Base-by-base conservation (phyloP, 2,329 filamentous ascomycete genomes). In the Thelonectria discophora region DNA sequence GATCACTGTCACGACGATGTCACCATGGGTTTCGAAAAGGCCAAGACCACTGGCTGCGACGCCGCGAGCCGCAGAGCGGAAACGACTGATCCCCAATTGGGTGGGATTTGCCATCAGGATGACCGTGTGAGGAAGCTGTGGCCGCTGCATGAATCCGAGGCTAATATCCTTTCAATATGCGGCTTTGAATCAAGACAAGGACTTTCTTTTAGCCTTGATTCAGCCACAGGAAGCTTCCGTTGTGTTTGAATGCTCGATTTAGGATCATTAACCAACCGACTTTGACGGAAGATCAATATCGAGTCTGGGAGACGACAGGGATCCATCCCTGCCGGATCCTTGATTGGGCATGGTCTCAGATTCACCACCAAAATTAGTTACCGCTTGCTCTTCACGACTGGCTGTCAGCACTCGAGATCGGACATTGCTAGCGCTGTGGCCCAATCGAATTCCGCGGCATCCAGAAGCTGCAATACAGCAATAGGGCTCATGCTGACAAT, bases 301-400 rank as follows among this genome's bases (percentile, higher is more conserved):
- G 37, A 20, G 37, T 39, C 49, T 17, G 27, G 13, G 42, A 42
- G 17, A 18, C 12, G 24, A 37, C 40, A 30, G 46, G 58, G 54
- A 27, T 48, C 20, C 20, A 40, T 21, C 34, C 54, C 20, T 40
- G 53, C 20, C 32, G n/a, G n/a, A 18, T 55, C 30, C 42, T 55
- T 10, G 43, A 20, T 21, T 45, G 30, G 11, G 17, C 15, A 6
- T 42, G 17, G 51, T 55, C 18, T 17, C 24, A 27, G 55, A 30
- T 47, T 27, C 15, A 21, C 40, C 37, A 43, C 53, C 52, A 51
- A 48, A 43, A 47, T 50, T 51, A 50, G 56, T 30, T 66, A 60
- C 62, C 62, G 58, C 65, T 47, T 30, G 45, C 6, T 52, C 50
- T 58, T 32, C 32, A 46, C 17, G 32, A 66, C 60, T 51, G 56